Evolutionary conservation across 2,329 filamentous ascomycete genomes (phyloP).

Genomic region (Alternaria burnsii): DNA sequence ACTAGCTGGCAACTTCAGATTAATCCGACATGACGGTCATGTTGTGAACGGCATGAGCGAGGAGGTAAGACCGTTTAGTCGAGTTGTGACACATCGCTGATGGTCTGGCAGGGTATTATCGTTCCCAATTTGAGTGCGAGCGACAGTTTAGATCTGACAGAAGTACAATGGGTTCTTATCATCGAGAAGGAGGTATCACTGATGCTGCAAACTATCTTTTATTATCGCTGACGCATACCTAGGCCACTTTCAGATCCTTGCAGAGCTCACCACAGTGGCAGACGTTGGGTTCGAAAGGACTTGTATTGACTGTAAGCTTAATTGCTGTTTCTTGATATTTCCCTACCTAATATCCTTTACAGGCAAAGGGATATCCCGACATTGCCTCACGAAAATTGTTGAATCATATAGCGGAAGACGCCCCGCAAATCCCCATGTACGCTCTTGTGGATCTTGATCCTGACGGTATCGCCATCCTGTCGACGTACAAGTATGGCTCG

Average conservation of each 20-base stretch:
- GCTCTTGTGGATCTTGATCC: constrained; percentile 79
- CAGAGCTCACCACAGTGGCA: constrained; percentile 65
- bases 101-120: constrained; percentile 64
- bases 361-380: constrained; percentile 87
- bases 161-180: constrained; percentile 71
- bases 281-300: constrained; percentile 61
- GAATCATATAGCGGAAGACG: constrained; percentile 51
- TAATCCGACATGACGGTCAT: constrained; percentile 59
- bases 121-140: constrained; percentile 66
- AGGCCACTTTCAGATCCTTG: constrained; percentile 80
- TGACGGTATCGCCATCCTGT: constrained; percentile 76
- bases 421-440: constrained; percentile 61
- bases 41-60: constrained; percentile 52
- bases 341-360: constrained; percentile 19
- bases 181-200: constrained; percentile 77
- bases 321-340: not conserved
- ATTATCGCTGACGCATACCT: constrained; percentile 23
- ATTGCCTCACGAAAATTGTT: constrained; percentile 74
- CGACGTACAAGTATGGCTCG: constrained; percentile 78
- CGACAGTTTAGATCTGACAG: constrained; percentile 59
- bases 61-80: constrained; percentile 43
- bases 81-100: not conserved
- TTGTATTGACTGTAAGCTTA: constrained; percentile 70
- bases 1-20: constrained; percentile 65
- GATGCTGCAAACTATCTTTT: not conserved